phyloP scores from a whole-genome alignment of 345 rosid species.

The Ceriops tagal region DNA sequence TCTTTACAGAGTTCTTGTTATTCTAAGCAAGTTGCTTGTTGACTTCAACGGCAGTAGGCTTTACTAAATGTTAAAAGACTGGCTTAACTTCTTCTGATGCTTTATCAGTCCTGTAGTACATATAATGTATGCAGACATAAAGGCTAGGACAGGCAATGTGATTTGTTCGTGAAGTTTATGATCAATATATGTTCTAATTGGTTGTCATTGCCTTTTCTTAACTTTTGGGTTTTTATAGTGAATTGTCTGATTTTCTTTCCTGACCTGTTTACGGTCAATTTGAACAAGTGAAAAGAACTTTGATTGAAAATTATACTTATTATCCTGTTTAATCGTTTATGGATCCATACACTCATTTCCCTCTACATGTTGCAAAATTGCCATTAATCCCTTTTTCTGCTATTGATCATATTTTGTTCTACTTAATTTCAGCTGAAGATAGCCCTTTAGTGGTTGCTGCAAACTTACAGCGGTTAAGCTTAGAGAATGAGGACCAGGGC shows the following conservation, averaged over 20 bases:
- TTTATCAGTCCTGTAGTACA: not conserved
- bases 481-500: slow-evolving; percentile 54
- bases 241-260: too few species aligned
- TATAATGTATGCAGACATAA: not conserved
- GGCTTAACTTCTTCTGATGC: not conserved
- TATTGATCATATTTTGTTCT: slow-evolving; percentile 9
- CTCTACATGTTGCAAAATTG: not conserved
- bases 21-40: not conserved
- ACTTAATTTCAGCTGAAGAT: slow-evolving; percentile 56
- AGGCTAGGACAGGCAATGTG: not conserved
- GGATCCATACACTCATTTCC: too few species aligned
- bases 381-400: not conserved
- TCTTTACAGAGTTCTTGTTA: not conserved
- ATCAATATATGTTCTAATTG: not conserved
- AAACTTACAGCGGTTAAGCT: slow-evolving; percentile 50
- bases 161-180: not conserved
- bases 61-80: not conserved
- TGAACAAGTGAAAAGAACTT: too few species aligned
- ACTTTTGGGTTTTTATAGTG: not conserved
- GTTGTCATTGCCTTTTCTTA: not conserved
- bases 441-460: slow-evolving; percentile 47
- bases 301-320: too few species aligned
- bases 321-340: too few species aligned
- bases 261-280: too few species aligned
- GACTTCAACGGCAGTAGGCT: not conserved